Evolutionary conservation across 2,329 filamentous ascomycete species (phyloP).

Genomic region (Polytolypa hystricis): DNA sequence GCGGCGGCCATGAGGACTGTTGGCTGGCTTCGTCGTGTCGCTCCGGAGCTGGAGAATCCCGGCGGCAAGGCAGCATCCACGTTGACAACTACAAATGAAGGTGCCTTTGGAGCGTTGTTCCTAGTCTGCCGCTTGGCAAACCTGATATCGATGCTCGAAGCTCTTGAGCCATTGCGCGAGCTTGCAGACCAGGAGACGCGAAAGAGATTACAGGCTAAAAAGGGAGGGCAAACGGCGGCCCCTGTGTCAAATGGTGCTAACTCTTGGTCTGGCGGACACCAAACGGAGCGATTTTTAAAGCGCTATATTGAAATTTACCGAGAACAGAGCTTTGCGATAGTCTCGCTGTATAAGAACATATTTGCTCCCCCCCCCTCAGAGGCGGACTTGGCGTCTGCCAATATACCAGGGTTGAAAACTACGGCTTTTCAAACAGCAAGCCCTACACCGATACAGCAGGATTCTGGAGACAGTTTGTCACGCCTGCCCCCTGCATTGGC

Average conservation of each 20-base stretch:
- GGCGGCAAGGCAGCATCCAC: slow-evolving; percentile 18
- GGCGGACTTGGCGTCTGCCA: slow-evolving; percentile 19
- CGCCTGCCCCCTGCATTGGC: slow-evolving; percentile 65
- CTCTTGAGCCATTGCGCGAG: slow-evolving; percentile 72
- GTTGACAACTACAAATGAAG: slow-evolving; percentile 38
- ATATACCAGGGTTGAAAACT: slow-evolving; percentile 16
- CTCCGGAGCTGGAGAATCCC: slow-evolving; percentile 60
- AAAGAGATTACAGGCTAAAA: slow-evolving; percentile 26
- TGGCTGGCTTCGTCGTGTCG: slow-evolving; percentile 77
- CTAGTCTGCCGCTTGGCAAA: slow-evolving; percentile 76
- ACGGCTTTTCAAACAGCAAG: slow-evolving; percentile 15
- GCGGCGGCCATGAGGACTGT: slow-evolving; percentile 83
- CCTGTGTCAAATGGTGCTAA: slow-evolving; percentile 9
- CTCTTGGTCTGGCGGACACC: slow-evolving; percentile 54
- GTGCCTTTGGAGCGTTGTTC: slow-evolving; percentile 70
- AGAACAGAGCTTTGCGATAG: slow-evolving; percentile 91
- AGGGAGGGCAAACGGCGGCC: too few relatives aligned
- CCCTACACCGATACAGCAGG: slow-evolving; percentile 14
- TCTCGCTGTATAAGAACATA: slow-evolving; percentile 88
- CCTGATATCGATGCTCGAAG: slow-evolving; percentile 66
- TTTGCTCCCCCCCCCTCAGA: slow-evolving; percentile 51
- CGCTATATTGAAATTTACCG: slow-evolving; percentile 95
- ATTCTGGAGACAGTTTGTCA: slow-evolving; percentile 23
- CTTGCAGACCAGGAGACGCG: slow-evolving; percentile 76
- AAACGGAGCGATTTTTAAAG: slow-evolving; percentile 89